phyloP scores from a whole-genome alignment of 2,329 filamentous ascomycete species.

The Xylogone sp. region DNA sequence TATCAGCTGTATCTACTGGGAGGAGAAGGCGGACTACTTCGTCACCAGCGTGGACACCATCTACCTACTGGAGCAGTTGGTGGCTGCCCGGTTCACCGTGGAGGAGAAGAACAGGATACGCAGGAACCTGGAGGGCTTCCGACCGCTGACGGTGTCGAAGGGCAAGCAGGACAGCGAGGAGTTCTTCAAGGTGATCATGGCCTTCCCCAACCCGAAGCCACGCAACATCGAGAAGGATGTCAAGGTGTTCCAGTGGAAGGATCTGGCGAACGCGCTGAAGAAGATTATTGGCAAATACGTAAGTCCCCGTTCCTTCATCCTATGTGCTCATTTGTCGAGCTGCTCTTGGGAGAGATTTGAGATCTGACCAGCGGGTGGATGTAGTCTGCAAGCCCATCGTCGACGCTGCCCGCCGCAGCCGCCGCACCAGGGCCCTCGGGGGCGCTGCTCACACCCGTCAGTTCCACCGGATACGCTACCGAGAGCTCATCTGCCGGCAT shows the following conservation, averaged over 20 bases:
- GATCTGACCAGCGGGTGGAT: constrained; percentile 10
- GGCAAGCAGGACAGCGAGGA: constrained; percentile 88
- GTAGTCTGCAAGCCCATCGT: constrained; percentile 29
- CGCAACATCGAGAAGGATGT: constrained; percentile 99
- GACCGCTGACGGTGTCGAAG: constrained; percentile 90
- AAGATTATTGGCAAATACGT: constrained; percentile 97
- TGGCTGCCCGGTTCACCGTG: constrained; percentile 82
- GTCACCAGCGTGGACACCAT: constrained; percentile 98
- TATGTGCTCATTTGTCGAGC: neutral
- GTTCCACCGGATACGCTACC: constrained; percentile 26
- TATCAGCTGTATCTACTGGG: constrained; percentile 98
- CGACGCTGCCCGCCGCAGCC: constrained; percentile 18
- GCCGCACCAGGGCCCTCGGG: constrained; percentile 9
- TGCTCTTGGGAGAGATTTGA: too few relatives aligned
- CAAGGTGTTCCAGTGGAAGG: constrained; percentile 97
- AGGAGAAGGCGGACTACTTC: constrained; percentile 83
- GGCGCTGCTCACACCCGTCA: constrained; percentile 27
- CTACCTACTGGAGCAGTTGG: constrained; percentile 85
- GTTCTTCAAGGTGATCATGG: constrained; percentile 99
- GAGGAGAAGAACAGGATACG: constrained; percentile 99
- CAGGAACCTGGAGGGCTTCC: constrained; percentile 91
- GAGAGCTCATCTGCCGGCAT: constrained; percentile 22
- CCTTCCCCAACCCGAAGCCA: constrained; percentile 89
- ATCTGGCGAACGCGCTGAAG: constrained; percentile 79
- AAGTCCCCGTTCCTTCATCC: constrained; percentile 10